Conservation (phyloP, 225 moss, liverwort and hornwort species). For the Pseudoscleropodium purum region DNA sequence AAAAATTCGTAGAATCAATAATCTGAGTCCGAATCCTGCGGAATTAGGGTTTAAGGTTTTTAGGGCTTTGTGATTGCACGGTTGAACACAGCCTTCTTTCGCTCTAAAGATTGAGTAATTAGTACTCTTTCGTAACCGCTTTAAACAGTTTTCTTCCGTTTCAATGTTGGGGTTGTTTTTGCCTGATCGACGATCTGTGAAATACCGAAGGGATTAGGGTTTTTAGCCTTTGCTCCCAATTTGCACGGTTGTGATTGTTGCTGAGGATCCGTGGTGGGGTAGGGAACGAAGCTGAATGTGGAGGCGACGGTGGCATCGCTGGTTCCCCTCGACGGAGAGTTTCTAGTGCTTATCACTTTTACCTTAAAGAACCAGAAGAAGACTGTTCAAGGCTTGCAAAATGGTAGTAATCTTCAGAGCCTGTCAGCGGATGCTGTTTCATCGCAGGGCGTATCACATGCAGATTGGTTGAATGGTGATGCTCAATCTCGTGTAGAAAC, state of each 20-base stretch:
- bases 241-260: neutral
- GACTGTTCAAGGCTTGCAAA: conserved; percentile 2
- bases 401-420: neutral
- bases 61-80: neutral
- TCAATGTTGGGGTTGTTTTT: neutral
- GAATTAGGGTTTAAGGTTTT: neutral
- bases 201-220: neutral
- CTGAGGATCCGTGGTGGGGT: neutral
- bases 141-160: neutral
- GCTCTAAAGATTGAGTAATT: neutral
- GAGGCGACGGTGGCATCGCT: conserved; percentile 40
- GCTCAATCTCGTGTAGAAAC: neutral
- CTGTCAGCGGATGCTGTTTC: neutral
- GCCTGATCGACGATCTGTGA: neutral
- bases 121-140: neutral
- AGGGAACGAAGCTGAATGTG: conserved; percentile 71
- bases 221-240: neutral
- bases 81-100: neutral
- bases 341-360: conserved; percentile 69
- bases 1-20: neutral
- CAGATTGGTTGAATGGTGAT: conserved; percentile 11
- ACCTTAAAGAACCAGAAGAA: conserved; percentile 51
- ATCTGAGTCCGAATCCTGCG: neutral
- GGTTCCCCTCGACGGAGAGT: conserved; percentile 28
- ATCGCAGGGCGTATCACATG: conserved; percentile 8